These are phyloP conservation scores for Malassezia sympodialis DNA, from an alignment of 1,284 basidiomycete species.

Conservation along the genomic window DNA sequence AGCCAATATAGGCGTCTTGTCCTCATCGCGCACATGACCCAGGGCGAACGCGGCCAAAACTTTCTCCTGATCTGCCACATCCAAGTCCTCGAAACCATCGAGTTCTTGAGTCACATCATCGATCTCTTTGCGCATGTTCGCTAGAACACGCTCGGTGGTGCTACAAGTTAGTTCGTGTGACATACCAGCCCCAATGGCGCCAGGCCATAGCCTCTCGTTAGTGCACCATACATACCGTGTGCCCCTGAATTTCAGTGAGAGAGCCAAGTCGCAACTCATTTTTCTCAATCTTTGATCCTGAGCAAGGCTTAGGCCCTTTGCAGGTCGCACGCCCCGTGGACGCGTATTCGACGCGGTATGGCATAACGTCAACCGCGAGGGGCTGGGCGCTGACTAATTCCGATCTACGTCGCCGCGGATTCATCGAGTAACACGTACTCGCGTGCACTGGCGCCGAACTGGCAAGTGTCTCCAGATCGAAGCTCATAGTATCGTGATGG, in stretches of 20 bases:
- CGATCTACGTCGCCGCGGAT: slow-evolving; percentile 9
- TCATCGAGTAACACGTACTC: slow-evolving; percentile 44
- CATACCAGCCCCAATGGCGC: slow-evolving; percentile 68
- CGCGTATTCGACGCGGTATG: slow-evolving; percentile 38
- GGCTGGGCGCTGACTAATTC: slow-evolving; percentile 8
- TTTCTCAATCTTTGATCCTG: slow-evolving; percentile 64
- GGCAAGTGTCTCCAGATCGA: slow-evolving; percentile 59
- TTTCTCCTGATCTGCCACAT: slow-evolving; percentile 6
- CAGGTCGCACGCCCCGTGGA: slow-evolving; percentile 60
- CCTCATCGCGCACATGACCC: slow-evolving; percentile 12
- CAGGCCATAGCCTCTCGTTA: slow-evolving; percentile 54
- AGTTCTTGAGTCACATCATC: slow-evolving; percentile 11
- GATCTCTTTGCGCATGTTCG: slow-evolving; percentile 9
- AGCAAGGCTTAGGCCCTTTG: slow-evolving; percentile 81
- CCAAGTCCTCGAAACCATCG: slow-evolving; percentile 15
- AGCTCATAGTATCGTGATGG: slow-evolving; percentile 82
- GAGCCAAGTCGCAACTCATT: slow-evolving; percentile 64
- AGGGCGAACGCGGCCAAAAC: slow-evolving; percentile 12
- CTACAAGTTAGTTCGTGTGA: slow-evolving; percentile 5
- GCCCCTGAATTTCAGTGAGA: slow-evolving; percentile 64
- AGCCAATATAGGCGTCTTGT: slow-evolving; percentile 7
- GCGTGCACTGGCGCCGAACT: slow-evolving; percentile 35
- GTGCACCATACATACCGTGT: slow-evolving; percentile 22
- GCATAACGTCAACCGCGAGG: slow-evolving; percentile 17
- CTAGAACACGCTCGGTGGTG: slow-evolving; percentile 9